Base-by-base conservation (phyloP, 1,139 yeast genomes). In the Barnettozyma hawaiiensis region DNA sequence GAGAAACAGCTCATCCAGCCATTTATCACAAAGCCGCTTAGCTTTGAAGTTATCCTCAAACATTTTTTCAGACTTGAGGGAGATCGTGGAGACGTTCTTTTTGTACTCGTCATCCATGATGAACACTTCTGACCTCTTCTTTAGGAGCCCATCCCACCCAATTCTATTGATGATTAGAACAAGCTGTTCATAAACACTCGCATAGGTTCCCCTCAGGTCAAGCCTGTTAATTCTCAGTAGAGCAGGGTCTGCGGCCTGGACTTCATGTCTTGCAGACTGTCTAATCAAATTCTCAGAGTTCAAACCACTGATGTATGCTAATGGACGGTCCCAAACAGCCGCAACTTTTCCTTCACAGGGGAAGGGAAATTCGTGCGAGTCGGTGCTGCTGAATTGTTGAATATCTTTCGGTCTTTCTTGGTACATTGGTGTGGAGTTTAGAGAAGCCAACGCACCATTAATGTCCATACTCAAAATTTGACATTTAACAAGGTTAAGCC, bases 41-140 rank as follows among this genome's bases (percentile, higher is more conserved):
- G 74, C 71, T 50, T 76, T 78, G 57, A 86, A 37, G 9, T 37
- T 42, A 4, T 20, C 33, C 3, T 28, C 20, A 1, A 19, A 26
- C 7, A 35, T n/a, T 12, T 21, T 23, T 6, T 42, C 40, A 2
- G 50, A 41, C 14, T 38, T 43, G 11, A 45, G 33, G 1, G 53
- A 38, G 2, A 37, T 20, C 1, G 52, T 49, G 7, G 59, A 52
- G 3, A 50, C 14, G 35, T 51, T 49, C 44, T 62, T 55, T 15
- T 42, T 42, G 48, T 85, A 86, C 59, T 92, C 98, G 48, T 85
- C 92, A 61, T 90, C 97, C 98, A 92, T 92, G 26, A 92, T 92
- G 62, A 92, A 92, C 2, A 87, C 89, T 45, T 79, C 76, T 4
- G 96, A 85, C 53, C 98, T 76, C 45, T 81, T 70, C 54, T 77